Percentiles rank a stretch among this genome's conserved stretches.
phyloP scores from a whole-genome alignment of 352 stramenopile genomes.

The Phytopythium delawarense region DNA sequence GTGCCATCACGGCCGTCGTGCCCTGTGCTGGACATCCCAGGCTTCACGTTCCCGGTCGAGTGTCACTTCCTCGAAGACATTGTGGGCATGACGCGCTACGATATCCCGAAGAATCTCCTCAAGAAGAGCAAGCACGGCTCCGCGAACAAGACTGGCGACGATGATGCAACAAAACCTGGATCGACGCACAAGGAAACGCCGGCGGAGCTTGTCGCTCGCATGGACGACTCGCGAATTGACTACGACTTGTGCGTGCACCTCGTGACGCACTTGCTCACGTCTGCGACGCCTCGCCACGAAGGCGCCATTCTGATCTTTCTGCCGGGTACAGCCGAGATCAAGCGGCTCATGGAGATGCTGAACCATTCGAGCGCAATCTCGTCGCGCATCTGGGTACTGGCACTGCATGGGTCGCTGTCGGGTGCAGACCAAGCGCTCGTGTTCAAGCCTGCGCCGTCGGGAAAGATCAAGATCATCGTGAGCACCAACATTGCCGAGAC shows the following conservation, averaged over 20 bases:
- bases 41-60: constrained; percentile 81
- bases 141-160: constrained; percentile 19
- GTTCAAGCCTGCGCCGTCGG: constrained; percentile 53
- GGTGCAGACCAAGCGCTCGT: constrained; percentile 68
- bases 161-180: constrained; percentile 20
- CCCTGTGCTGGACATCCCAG: constrained; percentile 81
- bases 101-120: constrained; percentile 56
- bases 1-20: constrained; percentile 22
- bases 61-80: constrained; percentile 80
- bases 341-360: constrained; percentile 74
- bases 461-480: constrained; percentile 83
- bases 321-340: constrained; percentile 80
- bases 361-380: constrained; percentile 19
- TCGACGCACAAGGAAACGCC: constrained; percentile 27
- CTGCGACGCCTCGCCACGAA: constrained; percentile 15
- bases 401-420: constrained; percentile 76
- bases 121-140: constrained; percentile 39
- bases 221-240: constrained; percentile 92
- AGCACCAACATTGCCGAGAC: constrained; percentile 90
- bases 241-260: constrained; percentile 91
- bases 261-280: constrained; percentile 65
- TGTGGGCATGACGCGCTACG: constrained; percentile 50
- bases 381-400: constrained; percentile 54
- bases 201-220: constrained; percentile 49
- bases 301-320: constrained; percentile 84